Evolutionary conservation across 139 green algal genomes (phyloP), one percentile per base, ranked within the genome.

Genomic region (Monoraphidium neglectum): DNA sequence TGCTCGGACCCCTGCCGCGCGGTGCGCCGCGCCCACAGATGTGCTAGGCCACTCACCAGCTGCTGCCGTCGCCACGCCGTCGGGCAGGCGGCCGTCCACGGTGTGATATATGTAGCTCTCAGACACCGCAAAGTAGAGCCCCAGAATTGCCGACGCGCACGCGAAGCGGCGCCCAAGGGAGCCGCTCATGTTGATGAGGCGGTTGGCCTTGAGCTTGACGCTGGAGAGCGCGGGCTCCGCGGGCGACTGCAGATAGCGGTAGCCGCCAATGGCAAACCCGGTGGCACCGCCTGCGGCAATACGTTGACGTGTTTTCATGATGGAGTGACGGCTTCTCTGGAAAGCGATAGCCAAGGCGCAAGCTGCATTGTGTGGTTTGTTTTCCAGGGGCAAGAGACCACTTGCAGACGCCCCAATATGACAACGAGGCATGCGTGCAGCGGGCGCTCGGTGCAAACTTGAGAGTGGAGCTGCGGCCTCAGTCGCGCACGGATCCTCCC

Each of bases 121-220:
- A 3, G 77, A 81, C 23, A 67, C 72, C 0, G 90, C 80, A 77
- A 95, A 97, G 75, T 92, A 90, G 30, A 97, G 79, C 40, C 93
- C 93, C 4, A 97, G 68, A 47, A 95, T 89, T 32, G 92, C 93
- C 28, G 89, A 75, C 35, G 88, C 79, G 78, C 96, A 95, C 46
- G 87, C 92, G 62, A 85, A 84, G 23, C 70, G 78, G 33, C 77
- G 56, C 6, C 81, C 85, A 21, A 82, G 74, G 30, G 68, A 82
- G 18, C 82, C 85, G 86, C 78, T 76, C 43, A 87, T 87, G 77
- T 96, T 96, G 28, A 96, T 87, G 32, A 96, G 70, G 46, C 90
- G 82, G 71, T 96, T 96, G 56, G 80, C 74, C 62, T 84, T 84
- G 28, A 88, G 76, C 69, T 88, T 88, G 24, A 73, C 26, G 26